These are phyloP conservation scores for Sporothrix globosa DNA, from an alignment of 2,329 filamentous ascomycete species.

Conservation along the genomic window DNA sequence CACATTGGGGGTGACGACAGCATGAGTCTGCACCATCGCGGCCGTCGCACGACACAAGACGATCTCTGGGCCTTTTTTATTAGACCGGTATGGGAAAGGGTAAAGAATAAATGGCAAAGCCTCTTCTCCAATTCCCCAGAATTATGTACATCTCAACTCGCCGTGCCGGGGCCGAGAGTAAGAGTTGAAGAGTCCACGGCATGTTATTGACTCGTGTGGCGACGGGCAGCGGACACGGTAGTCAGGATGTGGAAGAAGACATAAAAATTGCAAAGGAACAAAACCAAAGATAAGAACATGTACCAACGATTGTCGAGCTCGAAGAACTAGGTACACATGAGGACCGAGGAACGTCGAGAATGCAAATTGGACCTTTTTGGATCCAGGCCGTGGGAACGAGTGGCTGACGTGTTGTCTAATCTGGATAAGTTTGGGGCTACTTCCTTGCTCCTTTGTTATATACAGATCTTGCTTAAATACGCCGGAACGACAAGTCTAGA, in stretches of 20 bases:
- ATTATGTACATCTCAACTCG: slow-evolving; percentile 11
- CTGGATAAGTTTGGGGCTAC: slow-evolving; percentile 22
- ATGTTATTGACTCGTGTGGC: slow-evolving; percentile 18
- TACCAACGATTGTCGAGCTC: too few relatives aligned
- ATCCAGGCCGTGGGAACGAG: not conserved
- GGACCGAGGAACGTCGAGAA: not conserved
- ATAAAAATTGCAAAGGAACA: not conserved
- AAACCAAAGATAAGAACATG: not conserved
- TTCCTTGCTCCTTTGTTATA: not conserved
- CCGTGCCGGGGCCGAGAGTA: slow-evolving; percentile 14
- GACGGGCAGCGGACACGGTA: not conserved
- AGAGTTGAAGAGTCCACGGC: not conserved
- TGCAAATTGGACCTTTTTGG: not conserved
- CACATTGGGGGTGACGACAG: slow-evolving; percentile 4
- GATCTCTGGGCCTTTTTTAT: not conserved
- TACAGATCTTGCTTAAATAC: not conserved
- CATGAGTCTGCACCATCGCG: not conserved
- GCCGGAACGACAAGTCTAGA: not conserved
- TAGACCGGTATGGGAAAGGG: not conserved
- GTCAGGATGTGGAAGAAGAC: not conserved
- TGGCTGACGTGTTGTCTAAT: slow-evolving; percentile 26
- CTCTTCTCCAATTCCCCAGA: slow-evolving; percentile 5
- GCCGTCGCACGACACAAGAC: too few relatives aligned
- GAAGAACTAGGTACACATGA: not conserved
- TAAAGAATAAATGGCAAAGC: not conserved